Base-by-base conservation (phyloP, 1,284 basidiomycete genomes). In the Termitomyces sp. region DNA sequence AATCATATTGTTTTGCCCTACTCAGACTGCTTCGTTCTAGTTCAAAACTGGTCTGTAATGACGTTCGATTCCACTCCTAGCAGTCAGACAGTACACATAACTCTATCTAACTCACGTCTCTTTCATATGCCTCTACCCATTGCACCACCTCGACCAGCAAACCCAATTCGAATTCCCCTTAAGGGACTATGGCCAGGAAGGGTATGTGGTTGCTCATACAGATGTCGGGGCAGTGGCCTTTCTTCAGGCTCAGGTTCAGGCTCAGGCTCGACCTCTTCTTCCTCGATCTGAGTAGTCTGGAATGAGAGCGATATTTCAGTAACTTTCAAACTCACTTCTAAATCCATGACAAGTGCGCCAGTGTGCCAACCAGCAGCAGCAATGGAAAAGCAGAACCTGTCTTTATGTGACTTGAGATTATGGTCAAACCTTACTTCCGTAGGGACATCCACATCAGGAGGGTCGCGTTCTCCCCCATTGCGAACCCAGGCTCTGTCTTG, bases 311-410 rank as follows among this genome's bases (percentile, higher is more conserved):
- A 28, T 28, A 55, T 28, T 49, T 31, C 34, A 31, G 13, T 10
- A 15, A 41, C 30, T 17, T 19, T 17, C 67, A 61, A 53, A 85
- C 47, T 51, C 31, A 57, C 84, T 72, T 87, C 81, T 19, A 91
- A 70, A 65, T 92, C 89, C 30, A 94, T 86, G 1, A 91, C 89
- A 48, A 95, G 73, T 0, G 91, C 91, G 9, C 92, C 93, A 55
- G 82, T 89, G 64, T 95, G 93, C 92, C 92, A 93, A 12, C 92
- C 93, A 0, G 84, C 81, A 3, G 91, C 90, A 4, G 90, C 80
- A 8, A 86, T 84, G 3, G 79, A 79, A 62, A 94, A 90, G 60
- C 88, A 92, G 63, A 90, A 94, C 58, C 76, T 75, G 49, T 86
- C 75, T 58, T 75, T 80, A 28, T 61, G 70, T 55, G 72, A 73